Percentiles rank a stretch among this genome's conserved stretches.
Evolutionary conservation across 768 basidiomycete genomes (phyloP).

Genomic region (Russula vinacea): DNA sequence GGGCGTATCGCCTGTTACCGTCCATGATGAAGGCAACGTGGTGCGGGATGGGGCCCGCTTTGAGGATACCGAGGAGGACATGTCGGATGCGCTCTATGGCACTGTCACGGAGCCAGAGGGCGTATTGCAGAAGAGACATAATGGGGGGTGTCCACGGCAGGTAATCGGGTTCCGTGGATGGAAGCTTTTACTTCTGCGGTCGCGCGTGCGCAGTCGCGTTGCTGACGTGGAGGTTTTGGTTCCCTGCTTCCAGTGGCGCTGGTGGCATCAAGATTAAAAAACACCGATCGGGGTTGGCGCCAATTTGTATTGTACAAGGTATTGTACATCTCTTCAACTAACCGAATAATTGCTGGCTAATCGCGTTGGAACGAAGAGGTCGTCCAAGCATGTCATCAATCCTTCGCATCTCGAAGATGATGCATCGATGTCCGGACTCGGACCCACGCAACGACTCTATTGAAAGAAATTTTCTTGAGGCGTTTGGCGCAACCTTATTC

Average conservation of each 20-base stretch:
- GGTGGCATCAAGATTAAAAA: neutral
- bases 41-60: constrained; percentile 78
- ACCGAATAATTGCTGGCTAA: neutral
- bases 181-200: neutral
- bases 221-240: constrained; percentile 1
- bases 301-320: no score
- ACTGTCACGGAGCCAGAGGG: constrained; percentile 30
- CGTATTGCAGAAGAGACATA: constrained; percentile 31
- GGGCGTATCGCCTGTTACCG: constrained; percentile 89
- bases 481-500: no score
- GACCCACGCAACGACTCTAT: neutral
- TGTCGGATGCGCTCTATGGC: constrained; percentile 37
- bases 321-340: no score
- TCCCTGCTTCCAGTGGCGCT: neutral
- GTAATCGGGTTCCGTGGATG: constrained; percentile 13
- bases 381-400: neutral
- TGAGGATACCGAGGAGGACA: constrained; percentile 61
- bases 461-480: neutral
- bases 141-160: neutral
- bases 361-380: neutral
- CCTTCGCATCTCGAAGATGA: no score
- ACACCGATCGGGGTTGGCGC: no score
- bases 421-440: no score
- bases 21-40: constrained; percentile 98
- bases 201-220: neutral